These are phyloP conservation scores for Pseudogymnoascus sp. DNA, from an alignment of 2,329 filamentous ascomycete genomes.

Conservation along the genomic window DNA sequence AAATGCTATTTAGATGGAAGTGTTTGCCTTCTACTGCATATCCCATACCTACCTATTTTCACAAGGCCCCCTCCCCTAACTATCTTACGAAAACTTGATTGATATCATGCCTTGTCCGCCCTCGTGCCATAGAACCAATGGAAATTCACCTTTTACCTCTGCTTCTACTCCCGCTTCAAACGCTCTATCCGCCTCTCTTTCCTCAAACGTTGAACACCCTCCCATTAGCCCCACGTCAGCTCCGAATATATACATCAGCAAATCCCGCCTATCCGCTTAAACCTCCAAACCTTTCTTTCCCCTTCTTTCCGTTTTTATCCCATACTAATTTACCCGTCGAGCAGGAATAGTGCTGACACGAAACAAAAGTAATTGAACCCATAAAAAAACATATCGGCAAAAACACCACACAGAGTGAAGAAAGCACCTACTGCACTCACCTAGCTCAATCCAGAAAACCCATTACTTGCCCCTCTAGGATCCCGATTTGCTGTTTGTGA, in stretches of 20 bases:
- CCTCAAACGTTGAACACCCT: not conserved
- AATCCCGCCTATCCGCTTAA: not conserved
- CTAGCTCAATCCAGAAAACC: not conserved
- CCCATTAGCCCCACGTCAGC: not conserved
- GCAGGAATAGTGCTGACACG: not conserved
- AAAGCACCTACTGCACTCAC: not conserved
- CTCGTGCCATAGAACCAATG: not conserved
- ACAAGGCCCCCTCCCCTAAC: not conserved
- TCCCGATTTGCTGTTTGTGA: not conserved
- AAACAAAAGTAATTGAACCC: not conserved
- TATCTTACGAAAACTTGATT: not conserved
- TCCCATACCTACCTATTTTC: not conserved
- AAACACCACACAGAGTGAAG: not conserved
- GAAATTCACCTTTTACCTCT: not conserved
- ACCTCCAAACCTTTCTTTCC: not conserved
- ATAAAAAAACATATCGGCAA: not conserved
- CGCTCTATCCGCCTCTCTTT: not conserved
- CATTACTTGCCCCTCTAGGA: not conserved
- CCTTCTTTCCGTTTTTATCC: too few species aligned
- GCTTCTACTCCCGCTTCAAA: not conserved
- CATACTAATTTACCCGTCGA: not conserved
- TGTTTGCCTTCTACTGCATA: not conserved
- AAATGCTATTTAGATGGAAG: not conserved
- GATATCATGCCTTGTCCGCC: not conserved
- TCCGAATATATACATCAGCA: not conserved